Conservation (phyloP, 805 yeast genomes). For the Jamesozyma rosinii region DNA sequence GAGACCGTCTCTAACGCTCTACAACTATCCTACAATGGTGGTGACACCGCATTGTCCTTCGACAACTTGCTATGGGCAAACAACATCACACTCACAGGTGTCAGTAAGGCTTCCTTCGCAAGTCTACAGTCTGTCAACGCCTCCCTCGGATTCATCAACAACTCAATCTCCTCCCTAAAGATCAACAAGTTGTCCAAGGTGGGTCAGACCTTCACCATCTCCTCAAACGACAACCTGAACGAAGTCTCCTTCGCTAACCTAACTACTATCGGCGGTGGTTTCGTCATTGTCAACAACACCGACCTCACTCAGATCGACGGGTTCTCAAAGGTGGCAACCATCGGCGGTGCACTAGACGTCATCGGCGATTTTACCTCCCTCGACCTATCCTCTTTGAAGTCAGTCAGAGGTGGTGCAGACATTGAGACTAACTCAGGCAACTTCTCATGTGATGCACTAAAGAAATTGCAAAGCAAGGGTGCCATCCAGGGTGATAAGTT, state of each 20-base stretch:
- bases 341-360: constrained; percentile 82
- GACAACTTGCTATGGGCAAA: constrained; percentile 73
- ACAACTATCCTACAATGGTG: constrained; percentile 78
- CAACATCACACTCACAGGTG: constrained; percentile 75
- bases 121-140: constrained; percentile 65
- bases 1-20: constrained; percentile 64
- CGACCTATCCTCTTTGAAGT: constrained; percentile 58
- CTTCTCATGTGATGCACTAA: constrained; percentile 73
- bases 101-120: constrained; percentile 63
- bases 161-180: constrained; percentile 48
- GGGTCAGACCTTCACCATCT: constrained; percentile 75
- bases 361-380: constrained; percentile 76
- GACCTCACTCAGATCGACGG: constrained; percentile 55
- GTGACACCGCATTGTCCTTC: constrained; percentile 56
- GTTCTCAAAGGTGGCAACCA: constrained; percentile 60
- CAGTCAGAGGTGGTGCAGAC: constrained; percentile 87
- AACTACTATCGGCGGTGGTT: constrained; percentile 81
- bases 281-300: constrained; percentile 78
- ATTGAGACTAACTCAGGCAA: constrained; percentile 61
- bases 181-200: constrained; percentile 47
- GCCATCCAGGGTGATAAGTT: constrained; percentile 85
- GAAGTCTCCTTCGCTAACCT: constrained; percentile 60
- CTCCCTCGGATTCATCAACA: constrained; percentile 71
- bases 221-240: constrained; percentile 63
- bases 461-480: constrained; percentile 62